Percentiles rank a stretch among this genome's conserved stretches.
Evolutionary conservation across 2,329 filamentous ascomycete species (phyloP).

Genomic region (Dactylellina cionopaga): DNA sequence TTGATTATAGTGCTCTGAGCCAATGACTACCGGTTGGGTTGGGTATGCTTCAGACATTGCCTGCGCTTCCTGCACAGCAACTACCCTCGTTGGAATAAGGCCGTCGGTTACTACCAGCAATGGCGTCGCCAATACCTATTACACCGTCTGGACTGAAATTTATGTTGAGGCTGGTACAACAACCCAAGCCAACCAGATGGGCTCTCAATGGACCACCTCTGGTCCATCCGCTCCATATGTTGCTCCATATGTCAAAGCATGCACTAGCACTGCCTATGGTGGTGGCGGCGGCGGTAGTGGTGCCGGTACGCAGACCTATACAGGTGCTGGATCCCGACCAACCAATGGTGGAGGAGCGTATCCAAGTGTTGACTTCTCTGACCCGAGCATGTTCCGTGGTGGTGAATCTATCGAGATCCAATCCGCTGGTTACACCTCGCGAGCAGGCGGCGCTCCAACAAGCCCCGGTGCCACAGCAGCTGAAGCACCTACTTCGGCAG

Average conservation of each 20-base stretch:
- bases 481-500: not conserved
- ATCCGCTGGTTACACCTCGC: constrained; percentile 24
- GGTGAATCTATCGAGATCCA: constrained; percentile 32
- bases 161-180: constrained; percentile 31
- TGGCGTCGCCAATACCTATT: constrained; percentile 20
- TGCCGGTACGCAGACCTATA: constrained; percentile 7
- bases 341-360: constrained; percentile 9
- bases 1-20: constrained; percentile 31
- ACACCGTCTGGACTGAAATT: constrained; percentile 47
- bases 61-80: constrained; percentile 41
- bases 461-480: not conserved
- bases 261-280: constrained; percentile 7
- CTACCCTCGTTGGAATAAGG: constrained; percentile 40
- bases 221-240: constrained; percentile 25
- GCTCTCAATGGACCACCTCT: constrained; percentile 21
- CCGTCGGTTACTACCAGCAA: constrained; percentile 4
- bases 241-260: constrained; percentile 37
- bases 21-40: constrained; percentile 46
- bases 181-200: constrained; percentile 18
- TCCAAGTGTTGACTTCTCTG: constrained; percentile 29
- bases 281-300: not conserved
- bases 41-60: constrained; percentile 39
- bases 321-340: not conserved
- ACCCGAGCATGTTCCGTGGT: constrained; percentile 40
- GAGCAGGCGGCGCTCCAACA: not conserved